Conservation (phyloP, 345 rosid genomes). For the Melaleuca alternifolia region DNA sequence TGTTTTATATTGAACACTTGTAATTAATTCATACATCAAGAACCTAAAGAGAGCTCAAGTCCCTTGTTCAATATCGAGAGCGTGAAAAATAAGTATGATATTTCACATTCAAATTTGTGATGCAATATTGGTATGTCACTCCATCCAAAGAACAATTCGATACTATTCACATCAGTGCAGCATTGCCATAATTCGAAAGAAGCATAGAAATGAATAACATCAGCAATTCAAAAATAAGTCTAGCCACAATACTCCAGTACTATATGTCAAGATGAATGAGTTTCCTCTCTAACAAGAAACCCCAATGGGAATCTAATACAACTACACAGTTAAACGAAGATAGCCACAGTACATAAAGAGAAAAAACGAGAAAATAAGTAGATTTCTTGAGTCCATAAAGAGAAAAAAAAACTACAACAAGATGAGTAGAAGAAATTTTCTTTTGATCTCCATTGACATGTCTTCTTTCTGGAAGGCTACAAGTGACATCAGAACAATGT, state of each 20-base stretch:
- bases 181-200: neutral
- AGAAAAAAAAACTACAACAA: too few relatives aligned
- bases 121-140: neutral
- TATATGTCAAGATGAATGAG: neutral
- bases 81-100: neutral
- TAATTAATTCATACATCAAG: too few relatives aligned
- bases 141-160: neutral
- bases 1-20: too few relatives aligned
- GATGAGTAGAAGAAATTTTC: too few relatives aligned
- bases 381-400: too few relatives aligned
- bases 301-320: neutral
- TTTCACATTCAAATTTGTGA: neutral
- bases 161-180: neutral
- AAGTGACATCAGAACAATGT: too few relatives aligned
- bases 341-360: too few relatives aligned
- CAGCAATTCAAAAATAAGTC: neutral
- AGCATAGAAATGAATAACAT: neutral
- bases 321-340: neutral
- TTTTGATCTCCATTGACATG: too few relatives aligned
- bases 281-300: neutral
- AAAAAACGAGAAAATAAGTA: too few relatives aligned
- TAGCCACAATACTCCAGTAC: neutral
- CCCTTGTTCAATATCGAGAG: too few relatives aligned
- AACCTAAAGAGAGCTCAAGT: too few relatives aligned
- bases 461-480: too few relatives aligned